Evolutionary conservation across 257 asterid species (phyloP).

Genomic region (Solanum etuberosum): DNA sequence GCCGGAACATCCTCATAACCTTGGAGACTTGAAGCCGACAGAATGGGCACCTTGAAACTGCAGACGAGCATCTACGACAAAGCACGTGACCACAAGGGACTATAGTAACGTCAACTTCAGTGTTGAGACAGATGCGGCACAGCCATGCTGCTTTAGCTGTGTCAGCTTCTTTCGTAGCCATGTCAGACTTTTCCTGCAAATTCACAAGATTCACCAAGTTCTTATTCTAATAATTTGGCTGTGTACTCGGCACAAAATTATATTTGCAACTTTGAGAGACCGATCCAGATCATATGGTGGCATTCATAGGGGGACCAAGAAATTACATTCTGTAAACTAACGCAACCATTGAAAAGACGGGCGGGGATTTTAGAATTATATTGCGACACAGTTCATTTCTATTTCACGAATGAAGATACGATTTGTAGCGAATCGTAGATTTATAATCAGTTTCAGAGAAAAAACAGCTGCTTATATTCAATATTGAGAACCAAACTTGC

Average conservation of each 20-base stretch:
- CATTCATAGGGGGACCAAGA: background rate
- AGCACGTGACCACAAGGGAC: conserved; percentile 92
- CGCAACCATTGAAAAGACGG: background rate
- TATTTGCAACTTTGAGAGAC: background rate
- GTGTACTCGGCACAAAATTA: background rate
- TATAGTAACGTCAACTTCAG: conserved; percentile 69
- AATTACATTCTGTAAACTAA: background rate
- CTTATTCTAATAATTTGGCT: background rate
- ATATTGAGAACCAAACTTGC: background rate
- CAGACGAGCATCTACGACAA: conserved; percentile 83
- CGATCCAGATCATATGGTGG: background rate
- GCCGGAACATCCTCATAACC: conserved; percentile 67
- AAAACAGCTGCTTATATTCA: background rate
- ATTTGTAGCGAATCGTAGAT: background rate
- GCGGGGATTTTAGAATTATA: background rate
- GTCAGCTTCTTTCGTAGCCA: conserved; percentile 90
- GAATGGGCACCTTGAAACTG: conserved; percentile 93
- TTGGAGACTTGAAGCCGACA: conserved; percentile 78
- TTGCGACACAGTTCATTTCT: background rate
- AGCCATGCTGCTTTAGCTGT: conserved; percentile 92
- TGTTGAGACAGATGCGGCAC: conserved; percentile 77
- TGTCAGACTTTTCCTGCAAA: conserved; percentile 70
- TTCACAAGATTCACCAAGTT: background rate
- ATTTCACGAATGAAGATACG: background rate
- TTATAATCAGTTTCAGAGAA: background rate